Evolutionary conservation across 2,329 filamentous ascomycete species (phyloP).

Genomic region (Diaporthe aspalathi): DNA sequence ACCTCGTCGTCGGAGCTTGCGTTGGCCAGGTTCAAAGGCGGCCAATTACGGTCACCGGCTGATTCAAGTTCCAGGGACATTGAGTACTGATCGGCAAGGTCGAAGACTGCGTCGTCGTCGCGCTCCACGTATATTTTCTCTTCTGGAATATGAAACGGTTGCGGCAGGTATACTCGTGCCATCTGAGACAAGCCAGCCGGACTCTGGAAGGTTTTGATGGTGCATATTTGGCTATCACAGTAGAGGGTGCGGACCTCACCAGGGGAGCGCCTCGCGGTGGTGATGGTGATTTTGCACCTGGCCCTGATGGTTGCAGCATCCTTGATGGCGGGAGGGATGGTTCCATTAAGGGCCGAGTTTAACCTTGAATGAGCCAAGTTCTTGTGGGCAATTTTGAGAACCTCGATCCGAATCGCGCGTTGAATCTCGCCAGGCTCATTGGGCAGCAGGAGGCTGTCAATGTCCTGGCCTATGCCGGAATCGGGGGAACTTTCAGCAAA

Average conservation of each 20-base stretch:
- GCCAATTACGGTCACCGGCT: slow-evolving; percentile 62
- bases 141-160: slow-evolving; percentile 64
- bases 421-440: slow-evolving; percentile 43
- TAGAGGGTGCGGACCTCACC: slow-evolving; percentile 58
- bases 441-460: slow-evolving; percentile 40
- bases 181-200: slow-evolving; percentile 58
- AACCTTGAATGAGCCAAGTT: slow-evolving; percentile 55
- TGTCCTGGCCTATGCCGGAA: slow-evolving; percentile 39
- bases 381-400: slow-evolving; percentile 64
- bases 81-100: slow-evolving; percentile 62
- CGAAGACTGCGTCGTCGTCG: slow-evolving; percentile 59
- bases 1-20: slow-evolving; percentile 44
- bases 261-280: slow-evolving; percentile 45
- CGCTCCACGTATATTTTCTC: slow-evolving; percentile 63
- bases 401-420: slow-evolving; percentile 62
- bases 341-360: slow-evolving; percentile 51
- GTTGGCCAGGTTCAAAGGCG: slow-evolving; percentile 57
- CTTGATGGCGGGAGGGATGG: slow-evolving; percentile 49
- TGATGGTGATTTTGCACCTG: slow-evolving; percentile 58
- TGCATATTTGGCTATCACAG: slow-evolving; percentile 66
- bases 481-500: slow-evolving; percentile 55
- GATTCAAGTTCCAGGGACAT: slow-evolving; percentile 65
- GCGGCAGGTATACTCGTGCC: slow-evolving; percentile 59
- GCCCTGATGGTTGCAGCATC: slow-evolving; percentile 52
- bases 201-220: slow-evolving; percentile 62